Conservation (phyloP, 1,139 yeast genomes). For the Pichia cactophila region DNA sequence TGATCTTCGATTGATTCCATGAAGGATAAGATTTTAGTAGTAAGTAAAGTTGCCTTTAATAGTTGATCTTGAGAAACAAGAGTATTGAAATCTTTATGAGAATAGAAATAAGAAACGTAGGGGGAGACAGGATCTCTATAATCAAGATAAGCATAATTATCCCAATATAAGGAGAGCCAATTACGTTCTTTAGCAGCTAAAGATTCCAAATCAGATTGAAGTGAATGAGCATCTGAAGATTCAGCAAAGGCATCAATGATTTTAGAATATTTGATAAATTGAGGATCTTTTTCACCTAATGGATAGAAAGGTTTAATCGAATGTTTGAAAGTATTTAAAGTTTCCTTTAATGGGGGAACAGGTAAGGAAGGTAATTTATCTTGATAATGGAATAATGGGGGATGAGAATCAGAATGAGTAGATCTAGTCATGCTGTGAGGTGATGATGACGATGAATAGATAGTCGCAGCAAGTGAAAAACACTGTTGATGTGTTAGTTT, state of each 20-base stretch:
- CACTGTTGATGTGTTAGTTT: too few species aligned
- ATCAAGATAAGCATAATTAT: constrained; percentile 83
- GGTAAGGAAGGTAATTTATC: constrained; percentile 75
- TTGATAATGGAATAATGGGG: constrained; percentile 54
- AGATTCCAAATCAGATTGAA: constrained; percentile 59
- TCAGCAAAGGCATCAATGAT: constrained; percentile 58
- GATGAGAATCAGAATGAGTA: background rate
- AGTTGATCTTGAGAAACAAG: constrained; percentile 62
- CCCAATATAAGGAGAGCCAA: constrained; percentile 95
- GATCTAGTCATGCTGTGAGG: background rate
- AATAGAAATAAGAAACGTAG: constrained; percentile 83
- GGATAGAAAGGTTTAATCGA: constrained; percentile 63
- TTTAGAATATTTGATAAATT: constrained; percentile 40
- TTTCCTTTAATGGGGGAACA: constrained; percentile 72
- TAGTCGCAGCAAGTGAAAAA: background rate
- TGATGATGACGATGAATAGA: background rate
- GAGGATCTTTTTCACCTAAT: constrained; percentile 45
- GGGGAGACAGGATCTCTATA: constrained; percentile 94
- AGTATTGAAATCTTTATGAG: constrained; percentile 61
- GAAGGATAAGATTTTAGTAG: constrained; percentile 49
- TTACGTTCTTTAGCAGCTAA: constrained; percentile 58
- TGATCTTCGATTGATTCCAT: constrained; percentile 50
- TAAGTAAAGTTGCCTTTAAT: constrained; percentile 62
- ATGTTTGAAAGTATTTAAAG: constrained; percentile 61
- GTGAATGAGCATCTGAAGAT: constrained; percentile 45